Evolutionary conservation across 2,329 filamentous ascomycete species (phyloP), one percentile per base, ranked within the genome.

Genomic region (Calcarisporium arbuscula): DNA sequence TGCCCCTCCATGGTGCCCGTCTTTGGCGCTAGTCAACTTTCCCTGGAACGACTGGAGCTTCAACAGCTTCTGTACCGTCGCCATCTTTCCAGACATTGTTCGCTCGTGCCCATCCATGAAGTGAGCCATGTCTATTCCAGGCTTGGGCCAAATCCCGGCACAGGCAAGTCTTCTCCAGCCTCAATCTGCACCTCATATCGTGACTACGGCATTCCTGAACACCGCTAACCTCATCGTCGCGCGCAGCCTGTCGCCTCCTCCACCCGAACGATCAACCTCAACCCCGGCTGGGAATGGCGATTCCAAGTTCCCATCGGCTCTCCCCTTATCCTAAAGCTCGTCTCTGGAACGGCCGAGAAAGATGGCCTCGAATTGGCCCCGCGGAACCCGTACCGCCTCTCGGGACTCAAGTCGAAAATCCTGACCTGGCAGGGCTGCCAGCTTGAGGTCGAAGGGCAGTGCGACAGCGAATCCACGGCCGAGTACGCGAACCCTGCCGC

Each of bases 291-390:
- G 50, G 85, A 90, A 70, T 90, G 83, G 79, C 77, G 85, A 32
- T 90, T 90, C 61, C 73, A 85, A 52, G 79, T 86, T 28, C 71
- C 80, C 9, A 58, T 66, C 41, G 61, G 55, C 42, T 58, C 61
- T 38, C 49, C 57, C 19, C 40, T 72, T 32, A 57, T 59, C 25
- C 53, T 74, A 30, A 70, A 88, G 65, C 69, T 96, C 18, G 63
- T 86, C 36, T 77, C 74, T 21, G 92, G 92, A 41, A 87, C 82
- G 2, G 92, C 90, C 31, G 92, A 98, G 60, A 79, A 94, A 53
- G 95, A 96, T 56, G 92, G 92, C 54, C 89, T 90, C 36, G 92
- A 98, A 64, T 82, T 98, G 28, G 88, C 88, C 9, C 72, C 77
- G 8, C 83, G 82, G 37, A 82, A 83, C 33, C 72, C 76, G 8